Evolutionary conservation across 371 early-diverging fungal species (phyloP).

Genomic region (Cokeromyces recurvatus): DNA sequence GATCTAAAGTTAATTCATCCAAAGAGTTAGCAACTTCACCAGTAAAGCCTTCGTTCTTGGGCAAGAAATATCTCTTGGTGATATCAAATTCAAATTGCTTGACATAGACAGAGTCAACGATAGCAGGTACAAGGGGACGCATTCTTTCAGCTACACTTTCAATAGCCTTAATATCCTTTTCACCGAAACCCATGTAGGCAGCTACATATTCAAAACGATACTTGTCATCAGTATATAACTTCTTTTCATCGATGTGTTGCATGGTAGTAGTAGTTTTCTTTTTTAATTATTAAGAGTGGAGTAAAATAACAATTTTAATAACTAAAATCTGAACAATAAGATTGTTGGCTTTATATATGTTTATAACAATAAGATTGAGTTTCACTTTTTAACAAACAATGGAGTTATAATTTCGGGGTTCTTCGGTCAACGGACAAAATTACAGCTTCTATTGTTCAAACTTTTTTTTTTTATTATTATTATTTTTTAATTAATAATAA

Average conservation of each 20-base stretch:
- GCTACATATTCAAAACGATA: conserved; percentile 1
- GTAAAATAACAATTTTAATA: no score
- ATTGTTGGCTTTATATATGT: no score
- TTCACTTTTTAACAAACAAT: no score
- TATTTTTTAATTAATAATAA: no score
- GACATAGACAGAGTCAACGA: conserved; percentile 73
- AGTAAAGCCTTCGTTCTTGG: conserved; percentile 65
- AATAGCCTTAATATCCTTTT: conserved; percentile 50
- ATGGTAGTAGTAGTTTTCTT: not conserved
- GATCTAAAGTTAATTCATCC: conserved; percentile 49
- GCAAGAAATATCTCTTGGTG: conserved; percentile 59
- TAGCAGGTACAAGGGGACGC: conserved; percentile 68
- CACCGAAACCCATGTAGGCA: not conserved
- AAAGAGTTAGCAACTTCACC: conserved; percentile 40
- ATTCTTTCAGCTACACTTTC: conserved; percentile 59
- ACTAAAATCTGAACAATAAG: no score
- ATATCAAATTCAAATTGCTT: conserved; percentile 61
- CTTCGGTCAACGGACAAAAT: no score
- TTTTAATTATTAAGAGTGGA: no score
- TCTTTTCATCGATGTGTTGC: conserved; percentile 6
- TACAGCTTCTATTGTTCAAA: no score
- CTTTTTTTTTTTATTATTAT: no score
- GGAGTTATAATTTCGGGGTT: no score
- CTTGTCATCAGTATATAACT: conserved; percentile 3
- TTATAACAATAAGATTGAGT: no score